Base-by-base conservation (phyloP, 2,329 filamentous ascomycete species). In the Nemania bipapillata region DNA sequence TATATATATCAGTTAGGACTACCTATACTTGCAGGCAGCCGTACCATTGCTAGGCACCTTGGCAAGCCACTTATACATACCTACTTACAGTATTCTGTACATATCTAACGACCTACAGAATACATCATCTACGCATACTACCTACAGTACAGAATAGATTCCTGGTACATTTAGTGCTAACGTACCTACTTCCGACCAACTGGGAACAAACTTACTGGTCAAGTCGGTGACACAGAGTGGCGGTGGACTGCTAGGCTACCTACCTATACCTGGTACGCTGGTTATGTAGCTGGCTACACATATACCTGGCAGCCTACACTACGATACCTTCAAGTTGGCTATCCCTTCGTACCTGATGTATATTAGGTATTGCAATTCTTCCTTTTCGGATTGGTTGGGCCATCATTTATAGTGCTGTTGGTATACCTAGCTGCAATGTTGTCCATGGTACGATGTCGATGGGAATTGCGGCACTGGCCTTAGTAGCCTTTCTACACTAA, bases 401-500 rank as follows among this genome's bases (percentile, higher is more conserved):
- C 40, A 45, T n/a, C 40, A 15, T 45, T 17, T 45, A 45, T 45
- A 45, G 40, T 45, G 40, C 40, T 45, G 15, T n/a, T n/a, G n/a
- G n/a, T 45, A 45, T 45, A 45, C n/a, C n/a, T n/a, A n/a, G n/a
- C n/a, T 32, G 30, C 9, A 32, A 17, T 45, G 17, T 17, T 45
- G 20, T 24, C 50, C 12, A 5, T 66, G 64, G 64, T 66, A 63
- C 58, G 64, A 66, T 66, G 47, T 63, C 32, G 58, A 56, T 56
- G 42, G 28, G 32, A 52, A 52, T 62, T 40, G 64, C 58, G 64
- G 47, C 64, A 45, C 57, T 22, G 42, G 52, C 50, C 37, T 11
- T n/a, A n/a, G n/a, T n/a, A n/a, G n/a, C n/a, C n/a, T n/a, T n/a
- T 28, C 49, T 55, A 49, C 24, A 22, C 28, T 15, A 45, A 45